phyloP scores from a whole-genome alignment of 345 rosid genomes.

The Murraya koenigii region DNA sequence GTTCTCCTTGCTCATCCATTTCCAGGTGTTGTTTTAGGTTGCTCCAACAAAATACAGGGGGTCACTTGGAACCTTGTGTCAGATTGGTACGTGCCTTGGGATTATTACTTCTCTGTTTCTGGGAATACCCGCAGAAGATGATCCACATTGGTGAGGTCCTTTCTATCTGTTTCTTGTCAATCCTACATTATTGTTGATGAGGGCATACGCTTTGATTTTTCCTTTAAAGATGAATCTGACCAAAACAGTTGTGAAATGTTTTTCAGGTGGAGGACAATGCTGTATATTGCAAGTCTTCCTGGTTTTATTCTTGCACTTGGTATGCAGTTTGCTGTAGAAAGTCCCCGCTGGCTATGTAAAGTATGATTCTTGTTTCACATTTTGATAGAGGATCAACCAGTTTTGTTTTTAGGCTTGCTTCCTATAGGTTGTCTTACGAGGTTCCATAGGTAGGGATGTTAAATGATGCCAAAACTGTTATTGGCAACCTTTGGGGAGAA shows the following conservation, averaged over 20 bases:
- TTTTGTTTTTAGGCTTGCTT: constrained; percentile 12
- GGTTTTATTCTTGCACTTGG: constrained; percentile 57
- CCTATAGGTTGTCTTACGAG: constrained; percentile 10
- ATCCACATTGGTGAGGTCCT: constrained; percentile 71
- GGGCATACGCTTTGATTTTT: background rate
- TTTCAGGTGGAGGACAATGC: constrained; percentile 81
- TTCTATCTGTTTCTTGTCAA: constrained; percentile 4
- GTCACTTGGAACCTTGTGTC: constrained; percentile 60
- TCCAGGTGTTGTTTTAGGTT: constrained; percentile 41
- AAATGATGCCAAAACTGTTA: constrained; percentile 55
- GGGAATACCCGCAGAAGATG: constrained; percentile 57
- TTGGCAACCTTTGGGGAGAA: constrained; percentile 62
- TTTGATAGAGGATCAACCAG: background rate
- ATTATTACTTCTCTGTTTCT: constrained; percentile 56
- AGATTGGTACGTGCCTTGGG: constrained; percentile 75
- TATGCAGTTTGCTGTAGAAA: constrained; percentile 80
- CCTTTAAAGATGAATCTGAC: background rate
- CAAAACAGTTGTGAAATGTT: background rate
- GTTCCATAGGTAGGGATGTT: constrained; percentile 52
- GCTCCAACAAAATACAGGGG: constrained; percentile 80
- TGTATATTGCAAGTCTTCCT: constrained; percentile 59
- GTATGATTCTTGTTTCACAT: constrained; percentile 32
- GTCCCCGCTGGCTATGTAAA: constrained; percentile 86
- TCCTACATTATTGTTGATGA: background rate
- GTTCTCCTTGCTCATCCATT: constrained; percentile 6